Conservation (phyloP, 306 rosid genomes). For the Quercus engelmannii region DNA sequence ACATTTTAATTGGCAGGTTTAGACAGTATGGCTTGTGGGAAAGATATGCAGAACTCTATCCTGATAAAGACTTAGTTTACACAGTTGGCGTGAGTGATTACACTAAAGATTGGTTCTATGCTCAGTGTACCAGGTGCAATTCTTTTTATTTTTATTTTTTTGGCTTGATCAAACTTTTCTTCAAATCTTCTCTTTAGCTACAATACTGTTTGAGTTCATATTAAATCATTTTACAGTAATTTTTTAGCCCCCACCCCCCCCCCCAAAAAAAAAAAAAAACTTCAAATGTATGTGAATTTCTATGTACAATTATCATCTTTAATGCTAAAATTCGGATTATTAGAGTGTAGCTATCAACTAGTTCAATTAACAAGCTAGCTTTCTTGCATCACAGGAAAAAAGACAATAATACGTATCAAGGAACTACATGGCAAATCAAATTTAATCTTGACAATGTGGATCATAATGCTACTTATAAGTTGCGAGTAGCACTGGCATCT, state of each 20-base stretch:
- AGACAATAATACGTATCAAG: constrained; percentile 60
- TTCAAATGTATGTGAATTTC: too few species aligned
- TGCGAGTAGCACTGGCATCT: constrained; percentile 83
- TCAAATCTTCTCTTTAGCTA: neutral
- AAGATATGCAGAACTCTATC: constrained; percentile 80
- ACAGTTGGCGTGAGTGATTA: constrained; percentile 65
- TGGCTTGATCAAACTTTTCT: neutral
- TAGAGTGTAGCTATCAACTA: too few species aligned
- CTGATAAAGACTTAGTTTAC: constrained; percentile 65
- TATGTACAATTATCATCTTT: too few species aligned
- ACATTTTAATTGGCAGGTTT: constrained; percentile 42
- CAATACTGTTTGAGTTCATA: neutral
- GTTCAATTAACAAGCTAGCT: neutral
- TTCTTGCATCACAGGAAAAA: constrained; percentile 50
- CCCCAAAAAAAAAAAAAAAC: too few species aligned
- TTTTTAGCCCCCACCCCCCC: too few species aligned
- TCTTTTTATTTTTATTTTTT: neutral
- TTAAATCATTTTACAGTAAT: neutral
- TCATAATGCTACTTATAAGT: constrained; percentile 43
- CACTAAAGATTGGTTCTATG: constrained; percentile 86
- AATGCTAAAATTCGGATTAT: too few species aligned
- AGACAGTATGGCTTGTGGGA: constrained; percentile 96
- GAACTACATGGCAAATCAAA: constrained; percentile 95
- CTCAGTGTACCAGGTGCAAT: constrained; percentile 76
- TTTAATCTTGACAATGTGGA: constrained; percentile 55